phyloP scores from a whole-genome alignment of 1,284 basidiomycete species.

The Rhodofomes roseus region DNA sequence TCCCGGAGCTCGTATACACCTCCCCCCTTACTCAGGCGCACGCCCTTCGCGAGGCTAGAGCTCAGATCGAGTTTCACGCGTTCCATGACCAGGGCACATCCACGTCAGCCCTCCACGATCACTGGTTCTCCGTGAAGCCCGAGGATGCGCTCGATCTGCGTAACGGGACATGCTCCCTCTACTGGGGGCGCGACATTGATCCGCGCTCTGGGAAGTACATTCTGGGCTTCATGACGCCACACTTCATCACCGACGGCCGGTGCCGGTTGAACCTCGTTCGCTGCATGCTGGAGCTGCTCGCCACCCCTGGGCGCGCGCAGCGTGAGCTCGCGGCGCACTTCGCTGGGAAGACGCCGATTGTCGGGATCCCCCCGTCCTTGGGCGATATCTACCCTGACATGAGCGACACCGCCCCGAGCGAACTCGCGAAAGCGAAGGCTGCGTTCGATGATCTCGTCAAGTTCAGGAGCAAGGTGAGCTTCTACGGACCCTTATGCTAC shows the following conservation, averaged over 20 bases:
- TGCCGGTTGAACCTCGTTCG: constrained; percentile 2
- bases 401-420: background rate
- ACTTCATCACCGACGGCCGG: constrained; percentile 2
- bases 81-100: background rate
- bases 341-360: background rate
- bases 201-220: background rate
- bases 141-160: constrained; percentile 2
- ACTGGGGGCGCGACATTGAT: background rate
- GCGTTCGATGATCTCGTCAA: too few relatives aligned
- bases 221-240: constrained; percentile 1
- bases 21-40: background rate
- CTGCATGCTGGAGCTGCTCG: constrained; percentile 1
- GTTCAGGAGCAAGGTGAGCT: background rate
- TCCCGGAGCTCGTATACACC: background rate
- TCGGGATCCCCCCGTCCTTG: background rate
- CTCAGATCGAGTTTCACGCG: background rate
- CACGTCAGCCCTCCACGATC: background rate
- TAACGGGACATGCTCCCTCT: too few relatives aligned
- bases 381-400: background rate
- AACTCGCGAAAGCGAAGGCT: background rate
- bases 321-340: background rate
- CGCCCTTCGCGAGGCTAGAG: background rate
- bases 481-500: background rate
- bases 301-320: background rate
- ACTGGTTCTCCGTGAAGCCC: background rate